Conservation (phyloP, 805 yeast genomes). For the Candida ponderosae region DNA sequence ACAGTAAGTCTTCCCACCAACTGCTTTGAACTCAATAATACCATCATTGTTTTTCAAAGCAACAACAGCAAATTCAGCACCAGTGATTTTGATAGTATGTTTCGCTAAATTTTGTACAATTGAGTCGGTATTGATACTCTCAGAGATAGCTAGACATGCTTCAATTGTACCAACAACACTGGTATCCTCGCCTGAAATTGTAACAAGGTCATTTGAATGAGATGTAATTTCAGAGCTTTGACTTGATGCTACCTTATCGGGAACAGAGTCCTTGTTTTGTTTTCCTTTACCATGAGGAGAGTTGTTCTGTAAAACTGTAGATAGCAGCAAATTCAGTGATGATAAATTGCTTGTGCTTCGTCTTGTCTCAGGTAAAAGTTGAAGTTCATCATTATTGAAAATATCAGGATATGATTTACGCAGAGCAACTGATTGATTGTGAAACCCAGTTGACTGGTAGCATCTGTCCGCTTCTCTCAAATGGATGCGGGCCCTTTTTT, state of each 20-base stretch:
- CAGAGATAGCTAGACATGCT: constrained; percentile 42
- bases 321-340: constrained; percentile 21
- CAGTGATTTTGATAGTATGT: constrained; percentile 29
- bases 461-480: constrained; percentile 28
- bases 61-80: constrained; percentile 28
- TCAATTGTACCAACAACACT: constrained; percentile 29
- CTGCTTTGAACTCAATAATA: constrained; percentile 22
- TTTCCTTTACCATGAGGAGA: too few relatives aligned
- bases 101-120: constrained; percentile 31
- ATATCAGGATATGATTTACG: constrained; percentile 22
- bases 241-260: neutral
- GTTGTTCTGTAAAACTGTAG: constrained; percentile 19
- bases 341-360: constrained; percentile 10
- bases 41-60: constrained; percentile 22
- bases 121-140: constrained; percentile 29
- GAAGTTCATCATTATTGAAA: constrained; percentile 14
- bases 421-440: constrained; percentile 18
- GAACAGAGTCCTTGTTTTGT: too few relatives aligned
- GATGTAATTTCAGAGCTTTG: too few relatives aligned
- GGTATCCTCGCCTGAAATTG: constrained; percentile 1
- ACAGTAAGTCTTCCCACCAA: constrained; percentile 21
- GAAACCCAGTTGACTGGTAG: constrained; percentile 24
- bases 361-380: constrained; percentile 21
- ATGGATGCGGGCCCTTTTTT: constrained; percentile 27
- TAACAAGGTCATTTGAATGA: neutral